Evolutionary conservation across 768 basidiomycete genomes (phyloP).

Genomic region (Russula brevipes): DNA sequence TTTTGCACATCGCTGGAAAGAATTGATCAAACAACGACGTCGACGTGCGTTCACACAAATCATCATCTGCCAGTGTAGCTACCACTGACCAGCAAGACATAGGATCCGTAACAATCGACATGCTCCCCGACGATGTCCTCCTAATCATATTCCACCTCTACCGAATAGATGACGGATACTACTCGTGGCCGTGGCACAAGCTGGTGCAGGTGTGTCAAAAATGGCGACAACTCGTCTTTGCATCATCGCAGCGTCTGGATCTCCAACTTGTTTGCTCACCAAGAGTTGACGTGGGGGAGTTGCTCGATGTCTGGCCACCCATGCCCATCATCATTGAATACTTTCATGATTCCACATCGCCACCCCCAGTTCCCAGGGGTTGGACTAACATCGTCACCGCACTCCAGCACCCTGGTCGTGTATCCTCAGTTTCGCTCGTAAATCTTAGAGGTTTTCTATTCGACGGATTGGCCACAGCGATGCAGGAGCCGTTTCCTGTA

Average conservation of each 20-base stretch:
- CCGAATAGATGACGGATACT: background rate
- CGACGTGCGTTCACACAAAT: background rate
- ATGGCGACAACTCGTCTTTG: constrained; percentile 9
- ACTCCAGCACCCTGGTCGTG: background rate
- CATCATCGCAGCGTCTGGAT: constrained; percentile 2
- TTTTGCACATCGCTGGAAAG: background rate
- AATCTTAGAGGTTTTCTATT: background rate
- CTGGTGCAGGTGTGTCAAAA: constrained; percentile 1
- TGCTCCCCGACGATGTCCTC: constrained; percentile 8
- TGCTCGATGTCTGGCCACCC: background rate
- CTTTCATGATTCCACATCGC: background rate
- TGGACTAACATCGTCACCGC: background rate
- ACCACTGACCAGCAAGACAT: background rate
- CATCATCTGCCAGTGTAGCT: too few relatives aligned
- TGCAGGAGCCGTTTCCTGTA: background rate
- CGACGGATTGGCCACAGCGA: background rate
- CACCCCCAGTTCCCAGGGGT: background rate
- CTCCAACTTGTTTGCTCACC: constrained; percentile 1
- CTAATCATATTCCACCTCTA: constrained; percentile 17
- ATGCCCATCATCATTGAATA: background rate
- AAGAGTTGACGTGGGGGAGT: constrained; percentile 1
- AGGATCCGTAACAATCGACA: background rate
- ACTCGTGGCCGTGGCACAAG: background rate
- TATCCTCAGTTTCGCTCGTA: background rate
- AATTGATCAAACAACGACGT: background rate